phyloP scores from a whole-genome alignment of 148 eudicot genomes.

The Salicornia ramosissima region DNA sequence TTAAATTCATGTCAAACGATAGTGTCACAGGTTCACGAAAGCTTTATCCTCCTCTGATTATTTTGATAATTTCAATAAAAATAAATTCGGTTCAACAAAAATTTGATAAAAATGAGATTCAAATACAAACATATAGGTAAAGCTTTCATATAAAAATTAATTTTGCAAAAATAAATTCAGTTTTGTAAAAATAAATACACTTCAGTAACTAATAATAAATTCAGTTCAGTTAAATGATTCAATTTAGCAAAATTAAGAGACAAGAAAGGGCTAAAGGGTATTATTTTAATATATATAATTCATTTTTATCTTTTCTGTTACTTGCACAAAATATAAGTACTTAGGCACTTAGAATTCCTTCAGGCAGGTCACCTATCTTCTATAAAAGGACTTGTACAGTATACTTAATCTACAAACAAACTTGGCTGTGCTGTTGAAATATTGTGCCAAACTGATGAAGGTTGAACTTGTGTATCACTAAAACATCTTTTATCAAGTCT shows the following conservation, averaged over 20 bases:
- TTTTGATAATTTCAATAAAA: too few species aligned
- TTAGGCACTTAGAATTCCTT: neutral
- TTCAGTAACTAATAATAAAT: too few species aligned
- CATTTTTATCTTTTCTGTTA: neutral
- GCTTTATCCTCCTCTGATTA: too few species aligned
- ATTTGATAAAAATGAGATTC: too few species aligned
- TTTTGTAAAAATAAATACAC: too few species aligned
- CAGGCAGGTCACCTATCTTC: neutral
- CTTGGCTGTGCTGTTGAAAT: neutral
- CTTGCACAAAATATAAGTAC: neutral
- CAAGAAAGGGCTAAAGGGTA: neutral
- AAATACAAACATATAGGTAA: too few species aligned
- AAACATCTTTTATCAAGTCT: neutral
- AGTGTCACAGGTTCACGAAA: too few species aligned
- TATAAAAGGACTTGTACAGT: neutral
- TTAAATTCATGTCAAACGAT: neutral
- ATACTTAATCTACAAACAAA: neutral
- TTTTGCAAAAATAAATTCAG: too few species aligned
- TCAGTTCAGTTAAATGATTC: too few species aligned
- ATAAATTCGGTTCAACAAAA: too few species aligned
- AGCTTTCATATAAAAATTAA: too few species aligned
- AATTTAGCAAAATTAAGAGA: too few species aligned
- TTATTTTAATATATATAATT: neutral
- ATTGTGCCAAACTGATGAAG: neutral
- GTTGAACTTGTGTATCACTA: neutral